Percentiles rank a stretch among this genome's conserved stretches.
Evolutionary conservation across 1,139 yeast genomes (phyloP).

Genomic region (Blastobotrys raffinosifermentans): DNA sequence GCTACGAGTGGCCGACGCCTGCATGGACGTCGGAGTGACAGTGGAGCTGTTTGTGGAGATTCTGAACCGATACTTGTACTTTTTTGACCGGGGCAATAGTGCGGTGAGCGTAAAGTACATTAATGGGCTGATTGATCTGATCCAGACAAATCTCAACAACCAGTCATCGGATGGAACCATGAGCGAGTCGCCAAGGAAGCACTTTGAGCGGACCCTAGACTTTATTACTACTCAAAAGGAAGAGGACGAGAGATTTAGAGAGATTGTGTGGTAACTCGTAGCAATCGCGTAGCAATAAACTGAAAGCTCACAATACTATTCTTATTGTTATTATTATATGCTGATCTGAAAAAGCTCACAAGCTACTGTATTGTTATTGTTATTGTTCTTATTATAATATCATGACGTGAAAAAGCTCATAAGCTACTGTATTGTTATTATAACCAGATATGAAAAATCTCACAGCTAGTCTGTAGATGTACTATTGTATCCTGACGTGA

Average conservation of each 20-base stretch:
- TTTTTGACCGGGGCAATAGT: conserved; percentile 75
- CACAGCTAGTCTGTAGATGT: too few relatives aligned
- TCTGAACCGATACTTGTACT: conserved; percentile 75
- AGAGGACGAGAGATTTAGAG: conserved; percentile 57
- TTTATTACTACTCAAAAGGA: conserved; percentile 63
- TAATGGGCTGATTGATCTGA: conserved; percentile 80
- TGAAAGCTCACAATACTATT: not conserved
- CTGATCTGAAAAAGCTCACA: not conserved
- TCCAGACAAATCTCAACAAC: conserved; percentile 59
- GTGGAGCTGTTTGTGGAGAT: conserved; percentile 85
- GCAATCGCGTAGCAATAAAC: not conserved
- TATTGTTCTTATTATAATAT: not conserved
- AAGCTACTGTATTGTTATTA: too few relatives aligned
- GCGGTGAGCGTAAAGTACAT: conserved; percentile 68
- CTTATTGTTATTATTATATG: not conserved
- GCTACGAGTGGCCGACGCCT: conserved; percentile 83
- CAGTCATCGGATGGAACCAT: conserved; percentile 26
- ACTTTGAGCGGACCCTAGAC: conserved; percentile 60
- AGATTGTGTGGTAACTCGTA: conserved; percentile 37
- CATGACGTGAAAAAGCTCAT: not conserved
- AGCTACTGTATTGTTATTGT: too few relatives aligned
- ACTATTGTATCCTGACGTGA: too few relatives aligned
- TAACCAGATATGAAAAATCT: not conserved
- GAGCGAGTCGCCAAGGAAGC: conserved; percentile 40
- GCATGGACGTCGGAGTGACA: conserved; percentile 77